Evolutionary conservation across 306 rosid genomes (phyloP).

Genomic region (Ceratonia siliqua): DNA sequence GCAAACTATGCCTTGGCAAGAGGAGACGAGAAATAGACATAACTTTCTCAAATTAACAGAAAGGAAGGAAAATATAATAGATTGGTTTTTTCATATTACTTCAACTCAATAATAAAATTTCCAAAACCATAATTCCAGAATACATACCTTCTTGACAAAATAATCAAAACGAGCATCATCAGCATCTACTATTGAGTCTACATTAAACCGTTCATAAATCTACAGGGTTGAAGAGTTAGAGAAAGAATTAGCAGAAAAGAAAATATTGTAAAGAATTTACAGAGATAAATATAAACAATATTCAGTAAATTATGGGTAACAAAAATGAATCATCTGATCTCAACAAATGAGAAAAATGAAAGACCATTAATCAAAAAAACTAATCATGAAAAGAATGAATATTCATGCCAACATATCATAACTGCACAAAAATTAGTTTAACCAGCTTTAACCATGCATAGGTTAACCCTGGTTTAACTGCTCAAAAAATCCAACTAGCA

Average conservation of each 20-base stretch:
- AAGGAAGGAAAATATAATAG: neutral
- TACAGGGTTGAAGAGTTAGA: slow-evolving; percentile 43
- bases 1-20: neutral
- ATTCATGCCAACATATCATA: slow-evolving; percentile 8
- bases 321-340: slow-evolving; percentile 18
- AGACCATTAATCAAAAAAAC: slow-evolving; percentile 4
- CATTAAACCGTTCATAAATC: slow-evolving; percentile 72
- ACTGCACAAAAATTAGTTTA: neutral
- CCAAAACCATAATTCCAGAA: slow-evolving; percentile 13
- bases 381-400: slow-evolving; percentile 22
- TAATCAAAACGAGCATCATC: slow-evolving; percentile 88
- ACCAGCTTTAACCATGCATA: neutral
- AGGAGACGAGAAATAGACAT: slow-evolving; percentile 15
- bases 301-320: slow-evolving; percentile 9
- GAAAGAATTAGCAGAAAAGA: slow-evolving; percentile 18
- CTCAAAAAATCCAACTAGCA: neutral
- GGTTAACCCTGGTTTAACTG: neutral
- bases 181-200: slow-evolving; percentile 63
- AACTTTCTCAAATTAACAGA: neutral
- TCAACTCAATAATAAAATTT: slow-evolving; percentile 8
- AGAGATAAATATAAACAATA: slow-evolving; percentile 18
- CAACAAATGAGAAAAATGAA: neutral
- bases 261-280: neutral
- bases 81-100: neutral
- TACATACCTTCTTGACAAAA: slow-evolving; percentile 71